phyloP scores from a whole-genome alignment of 2,329 filamentous ascomycete species.

The Coccinonectria pachysandricola region DNA sequence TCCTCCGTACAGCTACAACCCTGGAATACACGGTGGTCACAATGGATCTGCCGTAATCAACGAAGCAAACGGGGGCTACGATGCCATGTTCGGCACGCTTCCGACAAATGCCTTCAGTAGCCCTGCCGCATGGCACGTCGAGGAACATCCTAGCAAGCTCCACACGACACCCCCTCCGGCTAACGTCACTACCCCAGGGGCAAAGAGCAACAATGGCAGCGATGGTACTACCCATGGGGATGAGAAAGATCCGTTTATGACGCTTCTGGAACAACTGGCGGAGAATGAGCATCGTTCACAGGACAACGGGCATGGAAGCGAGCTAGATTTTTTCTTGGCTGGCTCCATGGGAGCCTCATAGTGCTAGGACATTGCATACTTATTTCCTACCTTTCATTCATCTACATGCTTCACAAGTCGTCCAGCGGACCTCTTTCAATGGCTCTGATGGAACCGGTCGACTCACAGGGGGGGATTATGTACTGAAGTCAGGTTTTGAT shows the following conservation, averaged over 20 bases:
- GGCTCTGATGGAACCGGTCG: too few relatives aligned
- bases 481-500: too few relatives aligned
- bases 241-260: constrained; percentile 75
- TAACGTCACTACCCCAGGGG: constrained; percentile 31
- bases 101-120: constrained; percentile 44
- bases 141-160: constrained; percentile 21
- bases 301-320: constrained; percentile 57
- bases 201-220: constrained; percentile 39
- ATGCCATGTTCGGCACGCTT: constrained; percentile 50
- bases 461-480: too few relatives aligned
- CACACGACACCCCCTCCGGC: constrained; percentile 12
- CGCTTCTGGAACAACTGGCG: constrained; percentile 68
- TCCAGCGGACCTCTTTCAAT: too few relatives aligned
- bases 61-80: constrained; percentile 32
- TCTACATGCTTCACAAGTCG: constrained; percentile 4
- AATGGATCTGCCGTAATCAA: constrained; percentile 19
- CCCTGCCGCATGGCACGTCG: constrained; percentile 39
- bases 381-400: constrained; percentile 2
- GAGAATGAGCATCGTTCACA: constrained; percentile 59
- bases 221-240: constrained; percentile 39
- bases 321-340: constrained; percentile 67
- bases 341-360: constrained; percentile 10
- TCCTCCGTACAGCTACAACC: constrained; percentile 31
- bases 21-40: constrained; percentile 20
- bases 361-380: not conserved